A percentile compares a stretch with the other conserved stretches of the same genome.
Evolutionary conservation across 139 green algal genomes (phyloP).

Genomic region (Picochlorum sp.): DNA sequence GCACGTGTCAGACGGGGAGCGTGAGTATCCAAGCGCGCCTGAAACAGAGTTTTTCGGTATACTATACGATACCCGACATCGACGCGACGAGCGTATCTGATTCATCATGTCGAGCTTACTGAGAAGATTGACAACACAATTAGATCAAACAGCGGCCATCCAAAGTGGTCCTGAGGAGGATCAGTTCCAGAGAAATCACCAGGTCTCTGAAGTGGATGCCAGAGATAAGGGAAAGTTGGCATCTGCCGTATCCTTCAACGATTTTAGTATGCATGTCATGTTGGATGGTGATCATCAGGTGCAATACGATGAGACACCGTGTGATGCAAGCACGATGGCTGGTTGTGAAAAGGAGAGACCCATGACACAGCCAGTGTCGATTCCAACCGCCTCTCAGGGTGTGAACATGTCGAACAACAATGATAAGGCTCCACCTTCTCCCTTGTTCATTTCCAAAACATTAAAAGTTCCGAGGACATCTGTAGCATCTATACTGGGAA

Average conservation of each 20-base stretch:
- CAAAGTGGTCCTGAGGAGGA: no score
- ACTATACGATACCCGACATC: no score
- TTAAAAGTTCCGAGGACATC: conserved; percentile 12
- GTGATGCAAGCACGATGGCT: background rate
- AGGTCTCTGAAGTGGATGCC: no score
- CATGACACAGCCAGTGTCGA: background rate
- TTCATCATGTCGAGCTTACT: background rate
- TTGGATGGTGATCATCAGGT: background rate
- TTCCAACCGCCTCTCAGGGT: background rate
- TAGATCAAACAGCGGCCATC: background rate
- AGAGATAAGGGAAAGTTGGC: background rate
- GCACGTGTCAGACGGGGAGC: no score
- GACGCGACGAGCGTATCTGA: no score
- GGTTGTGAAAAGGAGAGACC: background rate
- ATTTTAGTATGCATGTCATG: conserved; percentile 14
- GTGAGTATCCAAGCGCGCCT: no score
- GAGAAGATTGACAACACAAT: background rate
- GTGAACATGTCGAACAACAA: background rate
- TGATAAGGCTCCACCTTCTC: background rate
- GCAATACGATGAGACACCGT: background rate
- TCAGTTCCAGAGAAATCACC: no score
- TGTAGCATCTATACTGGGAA: background rate
- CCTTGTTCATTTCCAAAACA: conserved; percentile 1
- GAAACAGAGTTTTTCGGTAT: no score
- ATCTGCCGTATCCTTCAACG: conserved; percentile 17